Conservation (phyloP, 257 asterid species). For the Lavandula angustifolia region DNA sequence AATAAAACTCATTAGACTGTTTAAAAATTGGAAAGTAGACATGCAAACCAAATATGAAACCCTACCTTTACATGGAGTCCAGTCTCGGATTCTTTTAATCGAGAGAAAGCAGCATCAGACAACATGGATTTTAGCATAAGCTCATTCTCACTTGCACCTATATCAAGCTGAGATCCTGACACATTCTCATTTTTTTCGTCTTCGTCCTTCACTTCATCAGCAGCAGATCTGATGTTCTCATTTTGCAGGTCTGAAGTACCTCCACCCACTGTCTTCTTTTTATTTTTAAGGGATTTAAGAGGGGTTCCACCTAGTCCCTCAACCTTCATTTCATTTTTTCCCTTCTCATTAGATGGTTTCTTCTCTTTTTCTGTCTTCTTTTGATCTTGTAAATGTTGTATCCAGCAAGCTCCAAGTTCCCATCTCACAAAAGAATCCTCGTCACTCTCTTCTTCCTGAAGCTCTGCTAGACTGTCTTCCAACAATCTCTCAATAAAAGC, state of each 20-base stretch:
- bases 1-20: constrained; percentile 38
- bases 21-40: constrained; percentile 23
- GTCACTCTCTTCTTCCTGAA: constrained; percentile 65
- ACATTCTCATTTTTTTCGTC: constrained; percentile 46
- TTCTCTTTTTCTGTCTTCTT: constrained; percentile 88
- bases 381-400: constrained; percentile 95
- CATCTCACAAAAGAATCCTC: constrained; percentile 78
- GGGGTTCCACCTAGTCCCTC: constrained; percentile 88
- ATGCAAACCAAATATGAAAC: constrained; percentile 6
- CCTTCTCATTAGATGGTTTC: constrained; percentile 62
- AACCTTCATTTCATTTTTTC: constrained; percentile 83
- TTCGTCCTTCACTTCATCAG: constrained; percentile 49
- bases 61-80: constrained; percentile 90
- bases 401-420: constrained; percentile 99
- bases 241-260: constrained; percentile 44
- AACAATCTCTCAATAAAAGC: constrained; percentile 72
- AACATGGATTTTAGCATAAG: constrained; percentile 55
- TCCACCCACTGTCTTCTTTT: constrained; percentile 64
- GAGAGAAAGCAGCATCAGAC: constrained; percentile 69
- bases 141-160: constrained; percentile 58
- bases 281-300: constrained; percentile 82
- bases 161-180: constrained; percentile 52
- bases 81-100: constrained; percentile 83
- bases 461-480: constrained; percentile 79
- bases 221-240: constrained; percentile 40